Evolutionary conservation across 768 basidiomycete species (phyloP), one percentile per base, ranked within the genome.

Genomic region (Tulasnella sp.): DNA sequence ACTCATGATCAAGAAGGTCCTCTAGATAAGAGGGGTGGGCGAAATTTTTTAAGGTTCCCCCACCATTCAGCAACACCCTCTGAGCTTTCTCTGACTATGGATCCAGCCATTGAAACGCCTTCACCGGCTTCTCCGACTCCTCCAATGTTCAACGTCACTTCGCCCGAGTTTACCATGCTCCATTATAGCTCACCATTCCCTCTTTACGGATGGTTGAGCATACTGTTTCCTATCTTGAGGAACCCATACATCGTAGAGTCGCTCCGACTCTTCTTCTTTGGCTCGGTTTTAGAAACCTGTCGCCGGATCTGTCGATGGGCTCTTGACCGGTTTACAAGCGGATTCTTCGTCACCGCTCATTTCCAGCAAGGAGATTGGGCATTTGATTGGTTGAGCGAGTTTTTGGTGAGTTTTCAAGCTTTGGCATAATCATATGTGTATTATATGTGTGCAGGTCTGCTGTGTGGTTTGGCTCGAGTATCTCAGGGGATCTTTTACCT

Each of bases 271-370:
- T 72, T 77, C 77, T 70, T 77, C 10, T 48, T 77, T 26, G 77
- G 77, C 48, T 70, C 67, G n/a, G 77, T 77, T 11, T 40, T 77
- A 10, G 77, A 77, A 44, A 77, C 77, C 5, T 61, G 77, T 42
- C 61, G 77, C 3, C 39, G 77, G 11, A 44, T 77, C 13, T 77
- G 23, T 57, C 77, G 71, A 2, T 77, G 77, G 77, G 42, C 70
- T 16, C 42, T 77, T 3, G 77, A 77, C 32, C 20, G 77, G 10
- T 77, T 77, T 32, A 77, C 70, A 20, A 72, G 77, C 40, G 77
- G 77, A 7, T 77, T 77, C 46, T 77, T 77, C 70, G 77, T 77
- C 69, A 77, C 77, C n/a, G 77, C 77, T 29, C 77, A 77, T n/a
- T 77, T 77, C 70, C 23, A 70, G 13, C 77, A 77, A 46, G 77